These are phyloP conservation scores for Macrophomina pseudophaseolina DNA, from an alignment of 2,329 filamentous ascomycete species.

Conservation along the genomic window DNA sequence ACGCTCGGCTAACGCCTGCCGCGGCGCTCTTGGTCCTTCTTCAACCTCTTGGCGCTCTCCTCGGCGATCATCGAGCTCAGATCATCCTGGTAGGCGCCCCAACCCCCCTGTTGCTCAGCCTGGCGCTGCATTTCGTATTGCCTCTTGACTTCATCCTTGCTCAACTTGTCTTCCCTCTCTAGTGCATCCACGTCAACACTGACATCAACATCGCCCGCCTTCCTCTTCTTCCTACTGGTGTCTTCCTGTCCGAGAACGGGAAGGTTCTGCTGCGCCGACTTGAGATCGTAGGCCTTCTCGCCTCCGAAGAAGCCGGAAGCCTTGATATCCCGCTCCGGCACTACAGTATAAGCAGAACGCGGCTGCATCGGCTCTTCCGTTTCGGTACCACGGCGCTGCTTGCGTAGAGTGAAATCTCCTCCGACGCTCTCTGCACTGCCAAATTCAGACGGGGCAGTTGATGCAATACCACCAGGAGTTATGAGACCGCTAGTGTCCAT, in stretches of 20 bases:
- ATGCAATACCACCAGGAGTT: slow-evolving; percentile 80
- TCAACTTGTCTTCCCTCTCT: slow-evolving; percentile 74
- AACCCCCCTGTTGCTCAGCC: slow-evolving; percentile 64
- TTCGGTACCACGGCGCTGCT: slow-evolving; percentile 81
- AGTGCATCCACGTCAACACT: slow-evolving; percentile 86
- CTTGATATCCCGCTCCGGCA: slow-evolving; percentile 85
- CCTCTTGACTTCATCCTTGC: slow-evolving; percentile 80
- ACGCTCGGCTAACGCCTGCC: slow-evolving; percentile 55
- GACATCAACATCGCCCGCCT: slow-evolving; percentile 93
- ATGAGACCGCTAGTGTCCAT: slow-evolving; percentile 69
- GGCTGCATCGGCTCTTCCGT: slow-evolving; percentile 80
- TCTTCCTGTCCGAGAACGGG: slow-evolving; percentile 82
- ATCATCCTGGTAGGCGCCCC: slow-evolving; percentile 83
- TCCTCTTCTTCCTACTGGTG: slow-evolving; percentile 79
- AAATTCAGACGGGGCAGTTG: slow-evolving; percentile 80
- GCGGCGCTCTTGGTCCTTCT: slow-evolving; percentile 80
- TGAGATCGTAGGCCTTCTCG: slow-evolving; percentile 90
- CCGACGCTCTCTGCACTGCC: slow-evolving; percentile 75
- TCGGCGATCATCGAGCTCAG: slow-evolving; percentile 94
- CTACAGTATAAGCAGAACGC: slow-evolving; percentile 83
- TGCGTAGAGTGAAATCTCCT: slow-evolving; percentile 90
- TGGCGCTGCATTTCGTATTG: slow-evolving; percentile 76
- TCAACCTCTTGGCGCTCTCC: slow-evolving; percentile 87
- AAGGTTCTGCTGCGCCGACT: slow-evolving; percentile 60
- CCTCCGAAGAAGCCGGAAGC: slow-evolving; percentile 95